Evolutionary conservation across 2,329 filamentous ascomycete genomes (phyloP).

Genomic region (Cryphonectria naterciae): DNA sequence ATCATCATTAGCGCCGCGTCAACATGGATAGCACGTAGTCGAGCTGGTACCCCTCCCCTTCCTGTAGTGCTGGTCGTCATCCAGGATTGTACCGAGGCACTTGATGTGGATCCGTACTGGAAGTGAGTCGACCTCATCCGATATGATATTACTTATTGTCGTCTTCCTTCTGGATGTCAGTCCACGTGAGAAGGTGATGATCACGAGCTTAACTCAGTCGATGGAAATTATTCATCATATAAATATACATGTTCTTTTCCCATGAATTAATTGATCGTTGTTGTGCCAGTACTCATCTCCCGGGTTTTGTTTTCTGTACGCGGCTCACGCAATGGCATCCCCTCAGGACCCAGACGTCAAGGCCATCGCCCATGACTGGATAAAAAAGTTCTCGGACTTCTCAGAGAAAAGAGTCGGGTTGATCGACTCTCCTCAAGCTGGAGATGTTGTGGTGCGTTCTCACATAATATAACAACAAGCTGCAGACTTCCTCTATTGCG

Average conservation of each 20-base stretch:
- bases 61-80: neutral
- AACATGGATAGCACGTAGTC: neutral
- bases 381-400: neutral
- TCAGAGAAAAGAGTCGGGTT: neutral
- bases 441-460: constrained; percentile 2
- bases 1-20: neutral
- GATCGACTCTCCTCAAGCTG: neutral
- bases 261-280: neutral
- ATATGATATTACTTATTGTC: neutral
- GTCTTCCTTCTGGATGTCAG: neutral
- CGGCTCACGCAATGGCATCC: neutral
- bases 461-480: no score
- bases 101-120: neutral
- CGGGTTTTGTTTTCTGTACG: neutral
- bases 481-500: neutral
- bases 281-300: no score
- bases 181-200: neutral
- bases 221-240: neutral
- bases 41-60: neutral
- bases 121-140: neutral
- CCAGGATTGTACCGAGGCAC: neutral
- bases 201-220: neutral
- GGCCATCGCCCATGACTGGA: neutral
- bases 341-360: neutral
- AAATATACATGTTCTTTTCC: neutral